phyloP scores from a whole-genome alignment of 768 basidiomycete species.

The Boletus sp. region DNA sequence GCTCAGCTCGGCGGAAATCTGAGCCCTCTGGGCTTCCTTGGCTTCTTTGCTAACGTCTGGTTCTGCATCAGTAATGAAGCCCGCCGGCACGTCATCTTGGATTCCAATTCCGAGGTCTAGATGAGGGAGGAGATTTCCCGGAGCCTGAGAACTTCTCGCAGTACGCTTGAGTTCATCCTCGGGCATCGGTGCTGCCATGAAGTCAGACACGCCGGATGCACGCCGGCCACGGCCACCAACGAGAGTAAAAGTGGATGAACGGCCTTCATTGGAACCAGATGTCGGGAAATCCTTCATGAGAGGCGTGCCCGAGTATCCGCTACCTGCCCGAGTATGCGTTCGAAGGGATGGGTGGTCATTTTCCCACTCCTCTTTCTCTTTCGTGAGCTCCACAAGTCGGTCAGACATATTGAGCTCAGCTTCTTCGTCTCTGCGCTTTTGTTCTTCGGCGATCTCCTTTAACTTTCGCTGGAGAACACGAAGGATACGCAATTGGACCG shows the following conservation, averaged over 20 bases:
- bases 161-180: slow-evolving; percentile 62
- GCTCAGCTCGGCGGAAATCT: slow-evolving; percentile 42
- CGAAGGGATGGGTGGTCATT: slow-evolving; percentile 68
- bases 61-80: slow-evolving; percentile 56
- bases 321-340: slow-evolving; percentile 62
- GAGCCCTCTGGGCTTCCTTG: slow-evolving; percentile 33
- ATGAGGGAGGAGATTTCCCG: slow-evolving; percentile 56
- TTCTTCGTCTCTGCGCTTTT: slow-evolving; percentile 67
- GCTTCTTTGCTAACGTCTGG: slow-evolving; percentile 28
- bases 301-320: slow-evolving; percentile 60
- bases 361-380: slow-evolving; percentile 85
- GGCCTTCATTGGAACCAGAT: slow-evolving; percentile 45
- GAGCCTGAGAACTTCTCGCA: slow-evolving; percentile 47
- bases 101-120: slow-evolving; percentile 77
- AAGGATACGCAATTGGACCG: slow-evolving; percentile 87
- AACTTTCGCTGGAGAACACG: slow-evolving; percentile 77
- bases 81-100: slow-evolving; percentile 69
- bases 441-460: slow-evolving; percentile 75
- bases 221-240: slow-evolving; percentile 55
- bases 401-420: slow-evolving; percentile 74
- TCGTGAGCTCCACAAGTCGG: slow-evolving; percentile 58
- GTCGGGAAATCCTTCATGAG: slow-evolving; percentile 65
- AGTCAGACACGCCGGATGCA: slow-evolving; percentile 71
- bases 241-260: slow-evolving; percentile 47
- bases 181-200: slow-evolving; percentile 58